Evolutionary conservation across 2,329 filamentous ascomycete genomes (phyloP), one percentile per base, ranked within the genome.

Genomic region (Ascochyta koolunga): DNA sequence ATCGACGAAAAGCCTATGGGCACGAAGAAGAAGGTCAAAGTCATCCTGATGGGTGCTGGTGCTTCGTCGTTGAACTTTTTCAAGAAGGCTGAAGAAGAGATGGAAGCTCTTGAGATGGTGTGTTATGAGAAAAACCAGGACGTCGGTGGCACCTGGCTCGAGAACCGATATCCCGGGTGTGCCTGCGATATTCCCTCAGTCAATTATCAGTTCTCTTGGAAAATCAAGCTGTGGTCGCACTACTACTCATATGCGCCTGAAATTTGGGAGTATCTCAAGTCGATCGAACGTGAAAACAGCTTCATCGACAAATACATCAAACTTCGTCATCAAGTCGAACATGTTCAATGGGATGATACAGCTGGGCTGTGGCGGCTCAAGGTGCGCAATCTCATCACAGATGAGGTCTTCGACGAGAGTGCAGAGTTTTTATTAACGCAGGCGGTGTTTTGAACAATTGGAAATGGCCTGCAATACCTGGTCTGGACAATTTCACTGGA

Each of bases 261-360:
- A 62, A 83, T 83, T 11, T 78, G 77, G 70, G 64, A 70, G 16
- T 82, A 83, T 51, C 72, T 81, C 54, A 79, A 81, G 58, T 67
- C 65, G 1, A 76, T 82, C 25, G 64, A 66, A 50, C 59, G 56
- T 15, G 62, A 66, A n/a, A 78, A 75, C 22, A 22, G 59, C 25
- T 67, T 65, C 45, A 78, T 65, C 16, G n/a, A 51, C 7, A 68
- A 64, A 40, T 67, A 68, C 31, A 58, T 68, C 47, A 64, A 58
- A 42, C 27, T 68, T 11, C 54, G 35, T 4, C 59, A 63, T 36
- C 47, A 50, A 2, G 54, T 68, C 6, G 60, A 66, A 35, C 58
- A 58, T 27, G 58, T 56, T 1, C 54, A 65, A 22, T 69, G 61
- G 61, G 57, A 67, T 27, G 33, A 50, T 35, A 24, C 24, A 4